Percentiles rank a stretch among this genome's conserved stretches.
Evolutionary conservation across 768 basidiomycete species (phyloP).

Genomic region (Cyclocybe cylindracea): DNA sequence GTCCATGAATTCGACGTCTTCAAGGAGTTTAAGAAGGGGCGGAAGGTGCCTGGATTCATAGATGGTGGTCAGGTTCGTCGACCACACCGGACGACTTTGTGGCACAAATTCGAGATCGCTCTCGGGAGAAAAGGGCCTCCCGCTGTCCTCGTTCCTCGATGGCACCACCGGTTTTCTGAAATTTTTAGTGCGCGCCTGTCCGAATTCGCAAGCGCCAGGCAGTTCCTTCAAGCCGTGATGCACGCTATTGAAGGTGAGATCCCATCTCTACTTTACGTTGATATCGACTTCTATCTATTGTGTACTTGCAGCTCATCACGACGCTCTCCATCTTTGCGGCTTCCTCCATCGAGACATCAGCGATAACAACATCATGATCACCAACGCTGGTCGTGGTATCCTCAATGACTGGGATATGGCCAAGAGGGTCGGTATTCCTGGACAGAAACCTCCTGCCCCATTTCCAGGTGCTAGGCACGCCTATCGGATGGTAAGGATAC

Average conservation of each 20-base stretch:
- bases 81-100: background rate
- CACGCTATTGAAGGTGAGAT: background rate
- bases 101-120: background rate
- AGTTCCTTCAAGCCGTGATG: background rate
- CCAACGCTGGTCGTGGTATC: conserved; percentile 9
- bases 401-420: conserved; percentile 27
- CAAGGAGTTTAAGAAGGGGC: conserved; percentile 10
- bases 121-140: background rate
- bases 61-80: background rate
- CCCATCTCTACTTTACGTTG: background rate
- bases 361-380: conserved; percentile 22
- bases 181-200: no score
- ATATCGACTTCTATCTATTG: background rate
- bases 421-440: background rate
- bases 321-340: conserved; percentile 11
- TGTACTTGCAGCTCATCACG: conserved; percentile 17
- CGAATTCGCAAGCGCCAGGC: background rate
- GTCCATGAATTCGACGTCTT: conserved; percentile 22
- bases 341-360: conserved; percentile 29
- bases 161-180: no score
- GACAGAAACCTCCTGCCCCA: background rate
- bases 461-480: conserved; percentile 8
- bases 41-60: conserved; percentile 19
- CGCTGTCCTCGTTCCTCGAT: background rate
- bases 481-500: background rate